Conservation (phyloP, 1,284 basidiomycete species). For the Rhodotorula mucilaginosa region DNA sequence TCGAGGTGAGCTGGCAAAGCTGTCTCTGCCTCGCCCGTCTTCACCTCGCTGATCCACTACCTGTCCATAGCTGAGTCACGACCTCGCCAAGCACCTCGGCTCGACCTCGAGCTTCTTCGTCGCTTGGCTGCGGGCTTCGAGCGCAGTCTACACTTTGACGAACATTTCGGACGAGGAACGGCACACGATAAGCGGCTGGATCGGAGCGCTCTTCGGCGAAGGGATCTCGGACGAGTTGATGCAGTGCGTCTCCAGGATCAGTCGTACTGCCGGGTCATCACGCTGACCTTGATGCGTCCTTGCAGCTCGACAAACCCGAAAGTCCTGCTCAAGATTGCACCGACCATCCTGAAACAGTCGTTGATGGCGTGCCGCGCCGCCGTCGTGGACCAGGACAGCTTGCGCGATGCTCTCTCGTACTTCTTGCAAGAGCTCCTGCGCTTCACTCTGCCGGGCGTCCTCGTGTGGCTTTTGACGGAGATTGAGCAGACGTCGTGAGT, state of each 20-base stretch:
- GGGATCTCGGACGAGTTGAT: conserved; percentile 52
- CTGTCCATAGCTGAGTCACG: conserved; percentile 29
- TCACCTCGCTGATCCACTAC: background rate
- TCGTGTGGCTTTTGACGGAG: conserved; percentile 47
- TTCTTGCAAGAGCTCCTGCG: conserved; percentile 56
- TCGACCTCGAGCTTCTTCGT: conserved; percentile 37
- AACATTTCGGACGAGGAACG: conserved; percentile 47
- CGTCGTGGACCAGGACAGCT: conserved; percentile 54
- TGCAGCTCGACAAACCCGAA: conserved; percentile 51
- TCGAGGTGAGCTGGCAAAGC: conserved; percentile 39
- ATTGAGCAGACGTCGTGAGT: conserved; percentile 32
- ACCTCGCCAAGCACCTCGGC: conserved; percentile 40
- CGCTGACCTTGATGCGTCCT: no score
- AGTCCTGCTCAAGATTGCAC: conserved; percentile 51
- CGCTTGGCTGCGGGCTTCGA: conserved; percentile 31
- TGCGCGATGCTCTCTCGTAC: conserved; percentile 55
- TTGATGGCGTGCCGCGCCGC: conserved; percentile 52
- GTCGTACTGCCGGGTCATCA: background rate
- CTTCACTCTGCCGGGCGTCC: conserved; percentile 55
- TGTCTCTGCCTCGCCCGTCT: background rate
- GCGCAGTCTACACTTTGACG: conserved; percentile 45
- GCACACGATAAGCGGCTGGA: conserved; percentile 47
- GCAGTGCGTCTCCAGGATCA: conserved; percentile 32
- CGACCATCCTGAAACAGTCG: conserved; percentile 55
- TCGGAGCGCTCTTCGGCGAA: conserved; percentile 50